Evolutionary conservation across 192 early-diverging fungal genomes (phyloP).

Genomic region (Coemansia guatemalensis): DNA sequence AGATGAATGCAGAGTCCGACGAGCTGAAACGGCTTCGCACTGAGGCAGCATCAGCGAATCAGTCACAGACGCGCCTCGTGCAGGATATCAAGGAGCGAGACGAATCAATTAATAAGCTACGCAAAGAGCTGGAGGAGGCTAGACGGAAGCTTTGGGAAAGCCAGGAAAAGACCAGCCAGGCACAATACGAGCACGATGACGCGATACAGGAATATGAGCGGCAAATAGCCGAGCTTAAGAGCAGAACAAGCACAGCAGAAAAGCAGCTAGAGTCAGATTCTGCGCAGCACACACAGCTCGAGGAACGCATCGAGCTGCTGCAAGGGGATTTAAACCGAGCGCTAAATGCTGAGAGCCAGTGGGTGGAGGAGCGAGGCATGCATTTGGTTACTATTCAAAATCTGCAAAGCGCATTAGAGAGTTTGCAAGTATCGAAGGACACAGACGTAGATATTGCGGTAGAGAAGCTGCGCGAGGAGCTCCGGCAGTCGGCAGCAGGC

Average conservation of each 20-base stretch:
- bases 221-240: conserved; percentile 21
- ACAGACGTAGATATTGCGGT: conserved; percentile 62
- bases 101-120: conserved; percentile 10
- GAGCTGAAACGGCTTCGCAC: conserved; percentile 49
- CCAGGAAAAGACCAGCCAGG: conserved; percentile 34
- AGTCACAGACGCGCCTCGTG: conserved; percentile 4
- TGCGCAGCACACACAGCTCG: conserved; percentile 31
- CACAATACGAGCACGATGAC: conserved; percentile 28
- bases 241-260: conserved; percentile 28
- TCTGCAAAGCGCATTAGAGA: conserved; percentile 83
- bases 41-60: conserved; percentile 21
- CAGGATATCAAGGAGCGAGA: conserved; percentile 11
- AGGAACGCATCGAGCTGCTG: conserved; percentile 52
- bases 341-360: conserved; percentile 58
- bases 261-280: conserved; percentile 26
- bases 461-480: conserved; percentile 52
- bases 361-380: conserved; percentile 59
- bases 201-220: conserved; percentile 22
- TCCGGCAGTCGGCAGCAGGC: conserved; percentile 44
- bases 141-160: conserved; percentile 42
- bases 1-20: conserved; percentile 79
- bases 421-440: conserved; percentile 80
- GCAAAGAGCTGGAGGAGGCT: conserved; percentile 29
- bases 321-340: conserved; percentile 58
- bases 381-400: conserved; percentile 70